Evolutionary conservation across 1,284 basidiomycete genomes (phyloP).

Genomic region (Ceratobasidium sp.): DNA sequence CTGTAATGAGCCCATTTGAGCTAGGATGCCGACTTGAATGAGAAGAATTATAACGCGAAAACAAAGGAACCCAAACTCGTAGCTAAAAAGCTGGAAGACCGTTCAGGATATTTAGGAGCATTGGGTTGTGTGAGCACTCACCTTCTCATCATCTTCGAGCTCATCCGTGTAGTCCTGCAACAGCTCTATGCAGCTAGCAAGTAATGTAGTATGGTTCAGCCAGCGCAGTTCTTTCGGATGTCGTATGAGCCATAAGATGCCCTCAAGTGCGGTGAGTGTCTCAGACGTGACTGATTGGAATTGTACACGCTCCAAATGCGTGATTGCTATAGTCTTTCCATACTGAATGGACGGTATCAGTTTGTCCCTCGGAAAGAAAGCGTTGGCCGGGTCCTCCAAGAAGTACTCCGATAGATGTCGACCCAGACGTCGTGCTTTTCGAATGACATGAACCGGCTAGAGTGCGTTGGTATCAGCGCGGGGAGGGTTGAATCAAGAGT

Average conservation of each 20-base stretch:
- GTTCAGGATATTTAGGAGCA: too few relatives aligned
- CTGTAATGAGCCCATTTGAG: background rate
- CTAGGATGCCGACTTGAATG: conserved; percentile 24
- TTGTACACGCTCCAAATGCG: background rate
- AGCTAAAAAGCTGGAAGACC: conserved; percentile 15
- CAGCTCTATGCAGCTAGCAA: conserved; percentile 1
- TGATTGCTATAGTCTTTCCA: background rate
- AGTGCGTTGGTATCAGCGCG: background rate
- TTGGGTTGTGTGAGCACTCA: background rate
- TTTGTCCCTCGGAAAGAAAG: background rate
- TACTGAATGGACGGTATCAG: background rate
- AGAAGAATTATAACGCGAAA: conserved; percentile 21
- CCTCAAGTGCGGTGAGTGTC: background rate
- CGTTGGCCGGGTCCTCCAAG: background rate
- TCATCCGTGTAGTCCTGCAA: background rate
- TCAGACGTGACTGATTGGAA: background rate
- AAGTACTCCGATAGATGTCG: background rate
- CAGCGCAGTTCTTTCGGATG: conserved; percentile 12
- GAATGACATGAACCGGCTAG: background rate
- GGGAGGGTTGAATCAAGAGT: background rate
- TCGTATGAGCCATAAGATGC: background rate
- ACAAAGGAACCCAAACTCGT: conserved; percentile 16
- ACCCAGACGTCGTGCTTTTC: background rate
- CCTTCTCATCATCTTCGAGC: background rate
- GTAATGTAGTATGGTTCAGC: background rate